These are phyloP conservation scores for Astrothelium macrocarpum DNA, from an alignment of 495 filamentous ascomycete species.

Conservation along the genomic window DNA sequence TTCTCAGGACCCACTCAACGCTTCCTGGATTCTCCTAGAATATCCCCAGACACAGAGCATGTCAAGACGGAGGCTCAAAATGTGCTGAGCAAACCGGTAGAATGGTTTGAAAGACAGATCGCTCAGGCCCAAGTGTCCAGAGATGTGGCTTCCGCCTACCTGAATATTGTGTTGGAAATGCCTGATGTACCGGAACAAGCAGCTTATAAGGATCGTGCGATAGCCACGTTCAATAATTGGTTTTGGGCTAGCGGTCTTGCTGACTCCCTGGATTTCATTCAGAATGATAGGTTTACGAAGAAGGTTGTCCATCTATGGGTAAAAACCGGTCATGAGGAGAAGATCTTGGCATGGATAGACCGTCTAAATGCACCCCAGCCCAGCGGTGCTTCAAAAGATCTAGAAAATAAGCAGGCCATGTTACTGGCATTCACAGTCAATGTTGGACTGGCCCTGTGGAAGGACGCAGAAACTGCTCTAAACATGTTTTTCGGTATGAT, in stretches of 20 bases:
- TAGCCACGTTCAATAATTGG: slow-evolving; percentile 40
- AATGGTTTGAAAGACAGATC: slow-evolving; percentile 31
- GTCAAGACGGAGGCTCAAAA: neutral
- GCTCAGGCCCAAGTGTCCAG: slow-evolving; percentile 31
- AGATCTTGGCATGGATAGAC: neutral
- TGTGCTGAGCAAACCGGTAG: slow-evolving; percentile 28
- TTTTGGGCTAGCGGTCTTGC: slow-evolving; percentile 41
- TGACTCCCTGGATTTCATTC: slow-evolving; percentile 30
- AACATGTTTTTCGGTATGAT: neutral
- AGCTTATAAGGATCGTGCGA: slow-evolving; percentile 34
- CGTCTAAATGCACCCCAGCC: neutral
- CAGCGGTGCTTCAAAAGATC: neutral
- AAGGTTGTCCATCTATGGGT: slow-evolving; percentile 20
- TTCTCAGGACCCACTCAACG: slow-evolving; percentile 27
- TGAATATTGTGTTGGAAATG: neutral
- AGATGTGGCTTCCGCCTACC: neutral
- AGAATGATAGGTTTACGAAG: slow-evolving; percentile 24
- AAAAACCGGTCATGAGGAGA: neutral
- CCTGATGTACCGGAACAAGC: neutral
- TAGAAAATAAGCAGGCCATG: neutral
- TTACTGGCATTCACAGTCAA: neutral
- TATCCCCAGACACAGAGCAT: neutral
- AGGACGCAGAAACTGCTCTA: neutral
- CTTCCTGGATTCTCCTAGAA: neutral
- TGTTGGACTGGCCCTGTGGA: neutral